Conservation (phyloP, 2,329 filamentous ascomycete species). For the Mycogone perniciosa region DNA sequence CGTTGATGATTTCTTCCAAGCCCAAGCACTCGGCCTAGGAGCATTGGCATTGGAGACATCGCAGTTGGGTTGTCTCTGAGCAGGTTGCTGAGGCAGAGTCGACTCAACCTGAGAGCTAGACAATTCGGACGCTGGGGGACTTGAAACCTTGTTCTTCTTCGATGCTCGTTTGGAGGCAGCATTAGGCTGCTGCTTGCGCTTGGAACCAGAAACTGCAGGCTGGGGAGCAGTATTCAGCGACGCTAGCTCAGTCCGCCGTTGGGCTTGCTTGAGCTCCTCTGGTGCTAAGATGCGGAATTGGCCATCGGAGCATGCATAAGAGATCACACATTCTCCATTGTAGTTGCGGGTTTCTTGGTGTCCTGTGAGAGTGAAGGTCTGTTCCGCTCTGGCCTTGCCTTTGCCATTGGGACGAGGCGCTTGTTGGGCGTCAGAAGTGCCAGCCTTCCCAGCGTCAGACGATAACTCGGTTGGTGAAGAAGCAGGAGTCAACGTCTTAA, state of each 20-base stretch:
- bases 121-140: too few relatives aligned
- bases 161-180: not conserved
- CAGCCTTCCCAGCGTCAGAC: too few relatives aligned
- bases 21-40: too few relatives aligned
- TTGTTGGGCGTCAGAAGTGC: too few relatives aligned
- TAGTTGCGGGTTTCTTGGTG: not conserved
- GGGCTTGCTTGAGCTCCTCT: not conserved
- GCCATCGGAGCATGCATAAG: not conserved
- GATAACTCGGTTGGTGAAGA: too few relatives aligned
- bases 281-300: not conserved
- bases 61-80: too few relatives aligned
- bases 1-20: too few relatives aligned
- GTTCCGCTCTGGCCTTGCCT: not conserved
- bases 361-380: not conserved
- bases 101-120: too few relatives aligned
- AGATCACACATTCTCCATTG: not conserved
- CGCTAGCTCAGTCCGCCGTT: not conserved
- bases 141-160: not conserved
- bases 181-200: not conserved
- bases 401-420: not conserved
- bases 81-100: too few relatives aligned
- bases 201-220: not conserved
- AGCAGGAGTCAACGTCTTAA: not conserved
- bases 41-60: too few relatives aligned
- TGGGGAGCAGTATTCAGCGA: too few relatives aligned